These are phyloP conservation scores for Cladophialophora yegresii DNA, from an alignment of 2,329 filamentous ascomycete genomes.

Conservation along the genomic window DNA sequence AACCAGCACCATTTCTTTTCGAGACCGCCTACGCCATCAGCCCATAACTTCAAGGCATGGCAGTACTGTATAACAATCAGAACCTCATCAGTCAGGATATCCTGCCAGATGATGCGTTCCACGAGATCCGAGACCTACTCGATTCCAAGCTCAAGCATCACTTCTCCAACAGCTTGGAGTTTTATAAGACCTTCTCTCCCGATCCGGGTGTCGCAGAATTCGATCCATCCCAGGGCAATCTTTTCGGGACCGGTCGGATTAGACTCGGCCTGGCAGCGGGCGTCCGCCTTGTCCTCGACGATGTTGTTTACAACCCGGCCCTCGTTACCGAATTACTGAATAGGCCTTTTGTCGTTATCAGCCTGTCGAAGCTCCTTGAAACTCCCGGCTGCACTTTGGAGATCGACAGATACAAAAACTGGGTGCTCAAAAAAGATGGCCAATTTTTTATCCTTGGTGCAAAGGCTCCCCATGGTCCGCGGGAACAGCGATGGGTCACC, in stretches of 20 bases:
- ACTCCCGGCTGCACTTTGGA: background rate
- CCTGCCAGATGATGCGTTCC: background rate
- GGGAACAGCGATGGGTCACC: background rate
- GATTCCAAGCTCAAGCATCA: background rate
- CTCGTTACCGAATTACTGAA: background rate
- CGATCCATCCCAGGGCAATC: background rate
- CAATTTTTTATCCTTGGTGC: background rate
- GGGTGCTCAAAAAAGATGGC: background rate
- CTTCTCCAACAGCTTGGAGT: slow-evolving; percentile 2
- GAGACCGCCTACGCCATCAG: background rate
- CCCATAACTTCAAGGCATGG: background rate
- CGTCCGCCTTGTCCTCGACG: slow-evolving; percentile 2
- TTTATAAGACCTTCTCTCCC: slow-evolving; percentile 1
- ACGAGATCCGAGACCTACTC: background rate
- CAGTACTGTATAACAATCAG: background rate
- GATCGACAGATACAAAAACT: background rate
- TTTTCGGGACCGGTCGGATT: background rate
- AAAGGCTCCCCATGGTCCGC: background rate
- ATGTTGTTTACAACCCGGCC: background rate
- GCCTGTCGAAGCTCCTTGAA: background rate
- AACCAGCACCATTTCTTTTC: background rate
- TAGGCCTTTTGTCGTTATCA: background rate
- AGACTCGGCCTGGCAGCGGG: background rate
- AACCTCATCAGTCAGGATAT: background rate
- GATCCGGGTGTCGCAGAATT: background rate